A percentile compares a stretch with the other conserved stretches of the same genome.
Evolutionary conservation across 2,329 filamentous ascomycete species (phyloP).

Genomic region (Sclerotinia sclerotiorum): DNA sequence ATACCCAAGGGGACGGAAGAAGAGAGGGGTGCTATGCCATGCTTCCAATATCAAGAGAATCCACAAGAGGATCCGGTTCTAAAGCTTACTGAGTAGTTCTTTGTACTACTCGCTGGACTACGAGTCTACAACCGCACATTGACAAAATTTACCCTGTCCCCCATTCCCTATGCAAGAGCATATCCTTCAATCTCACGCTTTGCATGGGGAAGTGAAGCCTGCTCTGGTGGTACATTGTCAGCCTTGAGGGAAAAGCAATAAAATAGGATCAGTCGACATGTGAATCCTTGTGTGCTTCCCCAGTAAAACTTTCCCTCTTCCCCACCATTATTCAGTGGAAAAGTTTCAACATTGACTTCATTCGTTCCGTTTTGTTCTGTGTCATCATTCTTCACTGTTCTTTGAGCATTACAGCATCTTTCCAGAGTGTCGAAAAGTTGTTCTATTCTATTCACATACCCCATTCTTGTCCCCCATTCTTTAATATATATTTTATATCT

Average conservation of each 20-base stretch:
- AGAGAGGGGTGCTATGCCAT: constrained; percentile 1
- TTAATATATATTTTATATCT: neutral
- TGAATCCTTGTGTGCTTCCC: constrained; percentile 6
- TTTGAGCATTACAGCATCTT: neutral
- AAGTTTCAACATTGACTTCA: neutral
- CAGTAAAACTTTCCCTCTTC: neutral
- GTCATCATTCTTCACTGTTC: neutral
- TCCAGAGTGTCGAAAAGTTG: neutral
- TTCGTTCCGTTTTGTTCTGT: neutral
- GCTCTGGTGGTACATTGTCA: constrained; percentile 1
- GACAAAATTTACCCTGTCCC: neutral
- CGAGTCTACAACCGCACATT: neutral
- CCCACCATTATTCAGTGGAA: constrained; percentile 4
- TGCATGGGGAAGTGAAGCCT: constrained; percentile 1
- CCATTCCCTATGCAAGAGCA: constrained; percentile 3
- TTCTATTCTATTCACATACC: neutral
- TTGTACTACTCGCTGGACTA: neutral
- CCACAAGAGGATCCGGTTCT: constrained; percentile 2
- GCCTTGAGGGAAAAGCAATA: constrained; percentile 10
- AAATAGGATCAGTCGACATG: neutral
- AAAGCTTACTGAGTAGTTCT: constrained; percentile 2
- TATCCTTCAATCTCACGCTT: constrained; percentile 16
- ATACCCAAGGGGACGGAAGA: neutral
- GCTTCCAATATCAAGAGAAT: constrained; percentile 8
- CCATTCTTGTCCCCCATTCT: neutral